Conservation (phyloP, 2,329 filamentous ascomycete species). For the Oidium heveae region DNA sequence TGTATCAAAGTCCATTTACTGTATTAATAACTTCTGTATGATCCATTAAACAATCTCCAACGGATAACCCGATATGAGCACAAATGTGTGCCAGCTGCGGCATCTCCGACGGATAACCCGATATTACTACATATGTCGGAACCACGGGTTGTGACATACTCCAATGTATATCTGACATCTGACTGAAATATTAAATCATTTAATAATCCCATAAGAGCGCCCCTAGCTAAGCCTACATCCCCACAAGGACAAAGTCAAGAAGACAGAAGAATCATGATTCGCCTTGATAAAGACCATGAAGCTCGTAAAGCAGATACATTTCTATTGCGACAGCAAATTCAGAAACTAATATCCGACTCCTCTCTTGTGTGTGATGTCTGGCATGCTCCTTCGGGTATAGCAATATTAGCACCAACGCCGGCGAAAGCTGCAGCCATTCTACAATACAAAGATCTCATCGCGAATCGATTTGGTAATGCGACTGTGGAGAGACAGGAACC, state of each 20-base stretch:
- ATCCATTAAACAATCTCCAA: no score
- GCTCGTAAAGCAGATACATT: not conserved
- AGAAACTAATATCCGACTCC: not conserved
- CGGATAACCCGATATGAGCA: no score
- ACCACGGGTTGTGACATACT: no score
- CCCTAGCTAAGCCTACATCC: not conserved
- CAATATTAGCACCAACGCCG: not conserved
- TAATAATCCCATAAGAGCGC: not conserved
- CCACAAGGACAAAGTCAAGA: not conserved
- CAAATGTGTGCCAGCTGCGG: no score
- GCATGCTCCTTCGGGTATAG: not conserved
- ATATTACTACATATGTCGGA: no score
- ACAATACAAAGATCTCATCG: not conserved
- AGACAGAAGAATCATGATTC: not conserved
- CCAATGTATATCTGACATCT: no score
- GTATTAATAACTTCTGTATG: no score
- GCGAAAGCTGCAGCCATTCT: not conserved
- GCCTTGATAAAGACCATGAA: not conserved
- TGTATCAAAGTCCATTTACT: no score
- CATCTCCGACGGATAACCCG: no score
- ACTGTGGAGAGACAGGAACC: not conserved
- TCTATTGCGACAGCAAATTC: not conserved
- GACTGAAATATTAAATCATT: no score
- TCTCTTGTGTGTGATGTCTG: not conserved
- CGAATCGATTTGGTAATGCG: not conserved